Percentiles rank a stretch among this genome's conserved stretches.
Conservation (phyloP, 257 asterid genomes). For the Salvia rosmarinus region DNA sequence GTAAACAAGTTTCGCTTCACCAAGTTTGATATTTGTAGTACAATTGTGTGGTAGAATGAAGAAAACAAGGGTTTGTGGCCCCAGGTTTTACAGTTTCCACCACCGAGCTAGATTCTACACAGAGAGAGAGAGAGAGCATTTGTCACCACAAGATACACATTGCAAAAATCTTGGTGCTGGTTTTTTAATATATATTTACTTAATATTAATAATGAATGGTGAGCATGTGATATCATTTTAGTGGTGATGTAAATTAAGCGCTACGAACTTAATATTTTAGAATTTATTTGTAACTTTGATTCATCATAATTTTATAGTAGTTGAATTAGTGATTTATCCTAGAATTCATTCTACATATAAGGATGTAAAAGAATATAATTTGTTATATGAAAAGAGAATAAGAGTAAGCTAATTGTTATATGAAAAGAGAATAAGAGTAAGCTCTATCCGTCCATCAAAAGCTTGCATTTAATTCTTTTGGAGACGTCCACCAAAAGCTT, state of each 20-base stretch:
- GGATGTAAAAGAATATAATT: too few relatives aligned
- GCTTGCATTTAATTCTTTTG: too few relatives aligned
- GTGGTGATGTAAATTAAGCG: not conserved
- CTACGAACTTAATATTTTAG: too few relatives aligned
- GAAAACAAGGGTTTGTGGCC: slow-evolving; percentile 41
- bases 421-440: too few relatives aligned
- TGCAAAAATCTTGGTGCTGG: not conserved
- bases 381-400: too few relatives aligned
- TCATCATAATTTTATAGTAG: too few relatives aligned
- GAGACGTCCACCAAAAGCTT: too few relatives aligned
- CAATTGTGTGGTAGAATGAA: slow-evolving; percentile 32
- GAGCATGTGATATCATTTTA: not conserved
- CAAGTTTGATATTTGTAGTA: slow-evolving; percentile 20
- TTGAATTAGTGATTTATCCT: too few relatives aligned
- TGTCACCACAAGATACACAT: slow-evolving; percentile 32
- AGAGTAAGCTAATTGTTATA: too few relatives aligned
- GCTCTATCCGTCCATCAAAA: too few relatives aligned
- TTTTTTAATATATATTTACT: not conserved
- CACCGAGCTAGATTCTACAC: slow-evolving; percentile 5
- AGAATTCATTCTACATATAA: not conserved
- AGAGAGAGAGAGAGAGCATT: slow-evolving; percentile 19
- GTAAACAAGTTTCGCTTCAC: not conserved
- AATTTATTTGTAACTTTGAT: too few relatives aligned
- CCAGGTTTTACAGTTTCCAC: slow-evolving; percentile 18
- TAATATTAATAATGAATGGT: too few relatives aligned